Evolutionary conservation across 306 rosid species (phyloP).

Genomic region (Morella rubra): DNA sequence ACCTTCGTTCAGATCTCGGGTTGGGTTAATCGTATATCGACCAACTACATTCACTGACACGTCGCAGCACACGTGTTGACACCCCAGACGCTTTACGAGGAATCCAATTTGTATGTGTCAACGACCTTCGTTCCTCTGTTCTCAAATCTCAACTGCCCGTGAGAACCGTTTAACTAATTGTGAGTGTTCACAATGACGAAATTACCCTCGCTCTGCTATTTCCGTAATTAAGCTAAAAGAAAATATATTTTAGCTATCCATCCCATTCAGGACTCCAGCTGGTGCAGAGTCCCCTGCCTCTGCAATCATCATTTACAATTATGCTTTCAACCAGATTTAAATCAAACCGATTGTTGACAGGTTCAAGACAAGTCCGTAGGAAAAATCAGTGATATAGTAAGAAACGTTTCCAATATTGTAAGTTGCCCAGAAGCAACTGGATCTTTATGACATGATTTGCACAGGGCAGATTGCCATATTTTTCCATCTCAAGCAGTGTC

Average conservation of each 20-base stretch:
- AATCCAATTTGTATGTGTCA: conserved; percentile 18
- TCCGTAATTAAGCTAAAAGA: too few species aligned
- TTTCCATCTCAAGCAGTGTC: not conserved
- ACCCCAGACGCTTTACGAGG: conserved; percentile 4
- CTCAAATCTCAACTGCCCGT: conserved; percentile 35
- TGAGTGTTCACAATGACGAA: not conserved
- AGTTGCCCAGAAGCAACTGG: not conserved
- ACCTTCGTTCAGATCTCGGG: too few species aligned
- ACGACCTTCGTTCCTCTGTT: not conserved
- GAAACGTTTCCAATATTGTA: not conserved
- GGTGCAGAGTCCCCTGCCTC: too few species aligned
- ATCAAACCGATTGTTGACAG: not conserved
- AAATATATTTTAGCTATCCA: too few species aligned
- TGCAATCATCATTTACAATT: too few species aligned
- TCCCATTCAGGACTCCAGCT: too few species aligned
- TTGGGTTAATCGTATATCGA: conserved; percentile 16
- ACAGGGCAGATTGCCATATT: not conserved
- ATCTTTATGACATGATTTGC: not conserved
- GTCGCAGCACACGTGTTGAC: too few species aligned
- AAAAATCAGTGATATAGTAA: not conserved
- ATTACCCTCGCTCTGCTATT: not conserved
- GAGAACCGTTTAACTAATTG: conserved; percentile 23
- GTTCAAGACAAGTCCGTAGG: not conserved
- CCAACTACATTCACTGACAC: conserved; percentile 24
- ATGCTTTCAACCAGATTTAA: too few species aligned